phyloP scores from a whole-genome alignment of 2,329 filamentous ascomycete species.

The Phaeophleospora eucalypticola region DNA sequence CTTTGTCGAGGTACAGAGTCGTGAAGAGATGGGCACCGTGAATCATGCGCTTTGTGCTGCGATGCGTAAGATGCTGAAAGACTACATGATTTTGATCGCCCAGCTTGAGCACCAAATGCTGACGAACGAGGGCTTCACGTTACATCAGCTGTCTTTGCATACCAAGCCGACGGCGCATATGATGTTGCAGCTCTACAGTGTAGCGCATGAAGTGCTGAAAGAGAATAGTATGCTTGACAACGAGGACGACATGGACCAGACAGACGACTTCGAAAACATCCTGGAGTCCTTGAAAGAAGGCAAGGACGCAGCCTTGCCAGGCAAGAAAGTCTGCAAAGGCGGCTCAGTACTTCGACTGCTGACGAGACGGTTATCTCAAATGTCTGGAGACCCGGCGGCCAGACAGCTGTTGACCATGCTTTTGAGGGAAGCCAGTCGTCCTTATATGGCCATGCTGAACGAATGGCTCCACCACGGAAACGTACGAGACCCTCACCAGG shows the following conservation, averaged over 20 bases:
- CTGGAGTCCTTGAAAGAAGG: slow-evolving; percentile 84
- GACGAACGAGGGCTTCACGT: slow-evolving; percentile 80
- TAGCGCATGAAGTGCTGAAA: slow-evolving; percentile 82
- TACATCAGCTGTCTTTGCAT: slow-evolving; percentile 90
- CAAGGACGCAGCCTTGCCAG: slow-evolving; percentile 75
- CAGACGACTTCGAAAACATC: slow-evolving; percentile 86
- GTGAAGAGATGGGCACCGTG: slow-evolving; percentile 87
- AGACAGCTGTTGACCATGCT: slow-evolving; percentile 75
- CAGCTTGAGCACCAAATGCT: slow-evolving; percentile 92
- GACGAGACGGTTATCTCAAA: slow-evolving; percentile 76
- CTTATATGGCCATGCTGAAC: slow-evolving; percentile 98
- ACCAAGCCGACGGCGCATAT: slow-evolving; percentile 87
- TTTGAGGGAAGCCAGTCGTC: slow-evolving; percentile 80
- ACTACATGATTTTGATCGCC: slow-evolving; percentile 87
- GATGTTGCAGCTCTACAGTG: slow-evolving; percentile 81
- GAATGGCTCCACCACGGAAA: slow-evolving; percentile 96
- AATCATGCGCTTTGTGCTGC: slow-evolving; percentile 96
- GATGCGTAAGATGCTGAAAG: slow-evolving; percentile 83
- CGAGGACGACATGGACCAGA: slow-evolving; percentile 59
- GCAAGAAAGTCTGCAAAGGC: slow-evolving; percentile 94
- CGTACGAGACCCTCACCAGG: slow-evolving; percentile 88
- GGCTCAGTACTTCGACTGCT: slow-evolving; percentile 87
- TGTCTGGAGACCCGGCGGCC: slow-evolving; percentile 90
- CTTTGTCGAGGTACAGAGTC: slow-evolving; percentile 90
- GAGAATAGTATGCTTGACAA: slow-evolving; percentile 84